Evolutionary conservation across 129 eudicot genomes (phyloP).

Genomic region (Flaveria trinervia): DNA sequence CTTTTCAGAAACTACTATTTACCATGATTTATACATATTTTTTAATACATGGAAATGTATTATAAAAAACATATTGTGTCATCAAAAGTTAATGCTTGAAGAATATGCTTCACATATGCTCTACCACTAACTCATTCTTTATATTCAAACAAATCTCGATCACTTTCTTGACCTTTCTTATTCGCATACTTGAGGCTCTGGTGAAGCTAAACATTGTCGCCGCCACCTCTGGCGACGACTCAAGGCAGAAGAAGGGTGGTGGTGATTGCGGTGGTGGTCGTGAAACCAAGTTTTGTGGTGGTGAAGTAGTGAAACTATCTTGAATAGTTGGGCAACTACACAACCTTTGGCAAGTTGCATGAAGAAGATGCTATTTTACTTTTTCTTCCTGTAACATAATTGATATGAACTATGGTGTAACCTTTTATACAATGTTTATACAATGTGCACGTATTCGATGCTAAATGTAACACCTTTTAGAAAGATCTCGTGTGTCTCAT

Average conservation of each 20-base stretch:
- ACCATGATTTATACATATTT: not conserved
- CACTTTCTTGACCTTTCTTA: constrained; percentile 24
- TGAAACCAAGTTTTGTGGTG: constrained; percentile 20
- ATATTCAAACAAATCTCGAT: constrained; percentile 27
- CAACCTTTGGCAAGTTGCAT: constrained; percentile 38
- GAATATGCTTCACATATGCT: constrained; percentile 43
- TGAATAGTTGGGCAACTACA: constrained; percentile 41
- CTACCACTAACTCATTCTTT: constrained; percentile 41
- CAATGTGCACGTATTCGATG: not conserved
- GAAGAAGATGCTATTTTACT: constrained; percentile 17
- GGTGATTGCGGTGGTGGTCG: not conserved
- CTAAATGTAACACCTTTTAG: too few species aligned
- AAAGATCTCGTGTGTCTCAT: not conserved
- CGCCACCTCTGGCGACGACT: constrained; percentile 28
- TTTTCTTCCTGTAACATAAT: constrained; percentile 8
- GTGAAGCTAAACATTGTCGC: constrained; percentile 27
- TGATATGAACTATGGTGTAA: not conserved
- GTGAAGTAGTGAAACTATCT: constrained; percentile 26
- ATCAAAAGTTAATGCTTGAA: constrained; percentile 35
- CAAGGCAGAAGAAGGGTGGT: constrained; percentile 6
- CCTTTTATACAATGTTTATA: constrained; percentile 16
- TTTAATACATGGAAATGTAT: too few species aligned
- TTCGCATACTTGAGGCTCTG: constrained; percentile 24
- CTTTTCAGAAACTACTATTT: not conserved
- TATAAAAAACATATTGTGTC: not conserved